Evolutionary conservation across 208 protist genomes (phyloP), one percentile per base, ranked within the genome.

Genomic region (Wallacemonas sp.): DNA sequence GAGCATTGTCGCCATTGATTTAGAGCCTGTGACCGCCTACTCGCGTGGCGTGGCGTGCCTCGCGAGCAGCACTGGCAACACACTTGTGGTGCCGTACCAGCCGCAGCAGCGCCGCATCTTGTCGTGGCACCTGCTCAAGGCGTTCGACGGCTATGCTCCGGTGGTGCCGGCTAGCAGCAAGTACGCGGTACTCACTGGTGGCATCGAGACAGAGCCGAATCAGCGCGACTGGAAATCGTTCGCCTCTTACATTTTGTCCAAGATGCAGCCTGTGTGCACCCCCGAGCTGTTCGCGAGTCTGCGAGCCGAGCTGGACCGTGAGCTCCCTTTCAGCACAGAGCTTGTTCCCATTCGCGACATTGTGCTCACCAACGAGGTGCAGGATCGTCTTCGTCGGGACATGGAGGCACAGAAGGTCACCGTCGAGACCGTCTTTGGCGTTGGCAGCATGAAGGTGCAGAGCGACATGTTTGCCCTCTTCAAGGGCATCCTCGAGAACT

Each of bases 391-490:
- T 27, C 78, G 79, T 1, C 87, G 90, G 11, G 90, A 96, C 43
- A 70, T 79, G 23, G 90, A 96, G 5, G 67, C 80, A 19, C 84
- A 89, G 64, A 86, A 93, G 74, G 79, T 88, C 17, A 80, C 72
- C 46, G 79, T 77, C 16, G 23, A 66, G 38, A 58, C 89, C 36
- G 74, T 74, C 1, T 94, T 91, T 52, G 87, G 78, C 16, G 76
- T 96, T 19, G 87, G 83, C 38, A 96, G 84, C 49, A 72, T 78
- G 33, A 87, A 92, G 65, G 80, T 96, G 27, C 85, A 92, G 65
- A 81, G 81, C 27, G 90, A 96, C 71, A 96, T 96, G 90, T 93
- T 94, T 61, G 58, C 79, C n/a, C 55, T 94, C 46, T 92, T 96
- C 56, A 86, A 84, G 26, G 62, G 68, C n/a, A 78, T 96, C 27